phyloP scores from a whole-genome alignment of 805 yeast species.

The Sungouiozyma intestinalis region DNA sequence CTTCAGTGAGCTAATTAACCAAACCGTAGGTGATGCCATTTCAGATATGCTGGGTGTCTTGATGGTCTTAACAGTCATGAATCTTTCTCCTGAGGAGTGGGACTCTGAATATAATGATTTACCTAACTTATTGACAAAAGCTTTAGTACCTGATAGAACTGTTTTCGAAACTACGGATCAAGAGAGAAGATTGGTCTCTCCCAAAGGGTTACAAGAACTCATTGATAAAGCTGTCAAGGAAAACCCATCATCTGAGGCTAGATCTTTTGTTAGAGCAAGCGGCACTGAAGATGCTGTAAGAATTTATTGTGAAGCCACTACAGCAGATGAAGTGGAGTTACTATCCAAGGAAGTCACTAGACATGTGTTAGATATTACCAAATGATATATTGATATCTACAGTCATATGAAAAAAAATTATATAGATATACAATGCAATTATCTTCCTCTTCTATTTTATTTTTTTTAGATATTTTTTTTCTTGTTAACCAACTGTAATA shows the following conservation, averaged over 20 bases:
- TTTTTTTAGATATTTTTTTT: too few relatives aligned
- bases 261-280: conserved; percentile 92
- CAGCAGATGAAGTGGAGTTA: conserved; percentile 36
- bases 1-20: conserved; percentile 71
- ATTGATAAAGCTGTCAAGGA: conserved; percentile 57
- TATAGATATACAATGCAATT: conserved; percentile 1
- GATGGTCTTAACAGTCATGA: conserved; percentile 46
- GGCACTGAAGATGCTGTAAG: conserved; percentile 98
- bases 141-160: conserved; percentile 70
- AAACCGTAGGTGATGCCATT: conserved; percentile 97
- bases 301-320: conserved; percentile 82
- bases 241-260: conserved; percentile 39
- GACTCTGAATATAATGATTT: conserved; percentile 65
- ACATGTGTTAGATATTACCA: conserved; percentile 20
- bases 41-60: conserved; percentile 80
- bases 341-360: conserved; percentile 34
- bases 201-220: conserved; percentile 62
- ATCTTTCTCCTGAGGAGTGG: conserved; percentile 63
- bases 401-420: background rate
- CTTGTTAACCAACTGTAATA: conserved; percentile 20
- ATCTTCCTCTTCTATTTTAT: conserved; percentile 1
- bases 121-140: conserved; percentile 78
- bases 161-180: conserved; percentile 80
- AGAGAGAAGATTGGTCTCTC: conserved; percentile 70
- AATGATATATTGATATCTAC: background rate